phyloP scores from a whole-genome alignment of 2,329 filamentous ascomycete species.

The Calonectria pseudoturangicola region DNA sequence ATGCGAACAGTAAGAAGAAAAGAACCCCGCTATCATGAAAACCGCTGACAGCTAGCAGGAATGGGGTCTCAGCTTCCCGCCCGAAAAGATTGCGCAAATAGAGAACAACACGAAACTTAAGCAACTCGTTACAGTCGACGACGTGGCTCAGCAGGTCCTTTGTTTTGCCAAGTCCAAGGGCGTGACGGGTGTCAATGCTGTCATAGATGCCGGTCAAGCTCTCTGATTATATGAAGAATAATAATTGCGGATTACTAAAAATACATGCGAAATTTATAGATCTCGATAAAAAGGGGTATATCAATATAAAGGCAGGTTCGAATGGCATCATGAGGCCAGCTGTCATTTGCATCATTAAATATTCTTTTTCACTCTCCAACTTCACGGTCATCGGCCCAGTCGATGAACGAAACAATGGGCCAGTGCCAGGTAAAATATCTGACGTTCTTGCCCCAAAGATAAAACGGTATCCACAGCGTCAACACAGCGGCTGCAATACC shows the following conservation, averaged over 20 bases:
- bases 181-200: slow-evolving; percentile 71
- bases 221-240: slow-evolving; percentile 21
- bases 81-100: slow-evolving; percentile 73
- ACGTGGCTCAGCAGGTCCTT: slow-evolving; percentile 72
- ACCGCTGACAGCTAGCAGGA: slow-evolving; percentile 62
- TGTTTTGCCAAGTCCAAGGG: slow-evolving; percentile 68
- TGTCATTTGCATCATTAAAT: slow-evolving; percentile 2
- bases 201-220: slow-evolving; percentile 63
- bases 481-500: slow-evolving; percentile 69
- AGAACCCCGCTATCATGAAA: not conserved
- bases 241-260: not conserved
- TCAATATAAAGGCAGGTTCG: slow-evolving; percentile 24
- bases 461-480: slow-evolving; percentile 70
- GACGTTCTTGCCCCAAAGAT: slow-evolving; percentile 70
- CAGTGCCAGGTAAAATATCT: slow-evolving; percentile 69
- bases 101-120: slow-evolving; percentile 76
- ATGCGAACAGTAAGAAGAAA: slow-evolving; percentile 64
- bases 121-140: slow-evolving; percentile 71
- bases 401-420: slow-evolving; percentile 66
- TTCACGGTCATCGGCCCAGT: slow-evolving; percentile 72
- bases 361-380: slow-evolving; percentile 68
- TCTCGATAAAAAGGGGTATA: slow-evolving; percentile 22
- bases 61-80: slow-evolving; percentile 77
- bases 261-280: slow-evolving; percentile 20
- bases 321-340: slow-evolving; percentile 6